Percentiles rank a stretch among this genome's conserved stretches.
Conservation (phyloP, 1,139 yeast species). For the Saccharomyces hybrid region DNA sequence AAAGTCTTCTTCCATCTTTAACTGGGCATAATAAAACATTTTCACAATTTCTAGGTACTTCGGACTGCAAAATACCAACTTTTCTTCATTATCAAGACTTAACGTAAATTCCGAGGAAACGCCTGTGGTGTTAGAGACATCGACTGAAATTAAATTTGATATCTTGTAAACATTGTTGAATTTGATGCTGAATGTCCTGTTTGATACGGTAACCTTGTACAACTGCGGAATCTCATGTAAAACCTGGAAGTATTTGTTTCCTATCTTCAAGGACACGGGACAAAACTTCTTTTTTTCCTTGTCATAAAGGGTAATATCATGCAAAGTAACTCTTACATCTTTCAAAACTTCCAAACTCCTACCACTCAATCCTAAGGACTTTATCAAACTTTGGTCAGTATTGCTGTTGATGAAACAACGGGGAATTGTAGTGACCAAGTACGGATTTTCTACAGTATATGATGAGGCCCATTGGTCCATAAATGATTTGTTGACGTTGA, state of each 20-base stretch:
- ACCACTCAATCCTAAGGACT: conserved; percentile 42
- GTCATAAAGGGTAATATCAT: conserved; percentile 38
- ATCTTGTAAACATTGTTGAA: conserved; percentile 50
- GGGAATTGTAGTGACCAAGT: conserved; percentile 15
- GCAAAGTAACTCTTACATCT: conserved; percentile 48
- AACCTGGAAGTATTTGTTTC: conserved; percentile 60
- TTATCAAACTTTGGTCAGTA: conserved; percentile 42
- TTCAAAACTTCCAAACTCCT: conserved; percentile 32
- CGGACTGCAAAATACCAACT: conserved; percentile 45
- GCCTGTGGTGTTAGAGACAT: conserved; percentile 44
- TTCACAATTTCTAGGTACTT: conserved; percentile 63
- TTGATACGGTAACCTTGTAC: conserved; percentile 29
- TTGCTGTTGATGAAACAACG: conserved; percentile 36
- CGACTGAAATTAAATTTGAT: conserved; percentile 45
- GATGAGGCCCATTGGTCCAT: conserved; percentile 31
- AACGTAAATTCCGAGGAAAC: conserved; percentile 51
- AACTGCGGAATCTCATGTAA: conserved; percentile 35
- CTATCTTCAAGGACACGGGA: conserved; percentile 58
- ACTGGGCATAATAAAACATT: conserved; percentile 53
- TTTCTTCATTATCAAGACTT: conserved; percentile 38
- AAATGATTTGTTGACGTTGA: conserved; percentile 48
- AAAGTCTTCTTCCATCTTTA: conserved; percentile 40
- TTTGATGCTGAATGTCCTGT: conserved; percentile 20
- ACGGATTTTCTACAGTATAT: conserved; percentile 16
- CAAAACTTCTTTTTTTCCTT: conserved; percentile 34